Evolutionary conservation across 495 filamentous ascomycete species (phyloP), one percentile per base, ranked within the genome.

Genomic region (Xylaria venustula): DNA sequence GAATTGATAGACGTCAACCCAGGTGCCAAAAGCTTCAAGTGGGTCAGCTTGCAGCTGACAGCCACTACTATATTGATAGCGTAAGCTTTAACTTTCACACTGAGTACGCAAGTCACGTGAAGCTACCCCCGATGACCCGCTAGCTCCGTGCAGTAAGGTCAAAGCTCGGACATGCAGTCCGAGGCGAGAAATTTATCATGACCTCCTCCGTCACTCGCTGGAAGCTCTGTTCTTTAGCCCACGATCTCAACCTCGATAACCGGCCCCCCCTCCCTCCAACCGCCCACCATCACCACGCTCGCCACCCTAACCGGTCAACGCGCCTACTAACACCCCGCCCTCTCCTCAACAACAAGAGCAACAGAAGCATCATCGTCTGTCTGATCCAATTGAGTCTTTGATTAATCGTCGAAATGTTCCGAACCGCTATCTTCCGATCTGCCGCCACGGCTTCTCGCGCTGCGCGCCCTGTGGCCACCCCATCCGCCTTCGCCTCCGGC

Each of bases 401-500:
- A 26, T 63, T 60, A n/a, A 65, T 51, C 64, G 62, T 48, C 65
- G 79, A 88, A 37, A 97, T 97, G 93, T 90, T 96, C 80, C 90
- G 92, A 78, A 86, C 89, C 74, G 85, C 88, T 74, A 74, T 92
- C 74, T 82, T 92, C 78, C 90, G 83, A 66, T 82, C 85, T 47
- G 80, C 83, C 63, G 74, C 79, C 68, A 66, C 77, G 66, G 79
- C 79, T 59, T 73, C 79, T 62, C 77, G 79, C 58, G 83, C 81
- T 65, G 73, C 85, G 66, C 79, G 83, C 71, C 71, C 80, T 61
- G 79, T 85, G 73, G 81, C 82, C 72, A 77, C 81, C 73, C 83
- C 81, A 73, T 75, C 75, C 60, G 80, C 78, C 69, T 73, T 80
- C 60, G 75, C 73, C 65, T n/a, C n/a, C n/a, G n/a, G 54, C 75